Conservation (phyloP, 306 rosid genomes). For the Morella rubra region DNA sequence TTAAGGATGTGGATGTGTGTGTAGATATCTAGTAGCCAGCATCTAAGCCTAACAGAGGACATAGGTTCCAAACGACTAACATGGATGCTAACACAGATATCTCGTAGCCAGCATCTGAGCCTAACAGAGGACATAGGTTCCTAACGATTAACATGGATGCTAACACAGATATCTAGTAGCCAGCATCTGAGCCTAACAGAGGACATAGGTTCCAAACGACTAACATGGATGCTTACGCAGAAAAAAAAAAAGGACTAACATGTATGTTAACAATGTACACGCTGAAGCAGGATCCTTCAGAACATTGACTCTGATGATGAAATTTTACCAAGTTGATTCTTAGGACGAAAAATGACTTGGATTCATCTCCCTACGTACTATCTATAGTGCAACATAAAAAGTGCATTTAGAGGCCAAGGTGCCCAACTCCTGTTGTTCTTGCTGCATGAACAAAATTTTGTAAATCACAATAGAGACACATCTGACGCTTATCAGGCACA, state of each 20-base stretch:
- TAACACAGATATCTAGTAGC: not conserved
- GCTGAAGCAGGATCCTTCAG: not conserved
- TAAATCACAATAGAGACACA: no score
- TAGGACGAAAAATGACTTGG: not conserved
- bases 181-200: not conserved
- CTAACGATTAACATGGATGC: not conserved
- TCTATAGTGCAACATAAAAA: not conserved
- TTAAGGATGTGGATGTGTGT: constrained; percentile 6
- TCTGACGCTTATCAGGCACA: no score
- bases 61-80: not conserved
- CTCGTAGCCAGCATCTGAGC: not conserved
- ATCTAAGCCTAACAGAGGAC: not conserved
- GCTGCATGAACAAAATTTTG: not conserved
- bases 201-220: not conserved
- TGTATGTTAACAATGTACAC: not conserved
- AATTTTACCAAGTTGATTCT: not conserved
- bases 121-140: not conserved
- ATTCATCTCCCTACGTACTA: not conserved
- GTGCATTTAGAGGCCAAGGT: not conserved
- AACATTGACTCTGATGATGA: not conserved
- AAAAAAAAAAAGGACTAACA: not conserved
- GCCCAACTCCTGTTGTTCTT: not conserved
- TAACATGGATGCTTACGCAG: not conserved
- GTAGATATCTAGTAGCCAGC: not conserved
- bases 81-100: not conserved